A percentile compares a stretch with the other conserved stretches of the same genome.
Conservation (phyloP, 225 moss, liverwort and hornwort species). For the Antitrichia curtipendula region DNA sequence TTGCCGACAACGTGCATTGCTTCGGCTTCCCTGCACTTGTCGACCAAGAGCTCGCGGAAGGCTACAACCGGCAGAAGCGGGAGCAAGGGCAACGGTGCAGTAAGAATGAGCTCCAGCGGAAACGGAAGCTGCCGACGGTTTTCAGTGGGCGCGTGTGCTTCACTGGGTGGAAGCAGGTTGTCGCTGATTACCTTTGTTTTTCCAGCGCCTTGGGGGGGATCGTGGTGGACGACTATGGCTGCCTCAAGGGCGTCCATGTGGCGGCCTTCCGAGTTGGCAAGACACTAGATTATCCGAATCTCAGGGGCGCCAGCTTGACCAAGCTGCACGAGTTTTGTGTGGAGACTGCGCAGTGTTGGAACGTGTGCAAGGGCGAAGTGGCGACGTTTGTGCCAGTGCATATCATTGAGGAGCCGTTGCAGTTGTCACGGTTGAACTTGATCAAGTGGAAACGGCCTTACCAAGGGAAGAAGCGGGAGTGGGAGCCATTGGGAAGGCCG, state of each 20-base stretch:
- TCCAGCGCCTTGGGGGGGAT: conserved; percentile 28
- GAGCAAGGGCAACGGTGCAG: conserved; percentile 13
- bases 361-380: conserved; percentile 17
- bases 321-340: conserved; percentile 21
- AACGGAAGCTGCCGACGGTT: conserved; percentile 17
- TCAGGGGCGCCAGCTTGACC: conserved; percentile 5
- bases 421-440: conserved; percentile 17
- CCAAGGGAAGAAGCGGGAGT: neutral
- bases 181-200: conserved; percentile 37
- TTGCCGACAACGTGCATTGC: conserved; percentile 39
- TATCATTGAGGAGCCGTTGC: conserved; percentile 34
- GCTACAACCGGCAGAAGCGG: conserved; percentile 12
- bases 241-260: conserved; percentile 35
- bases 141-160: conserved; percentile 36
- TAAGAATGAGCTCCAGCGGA: conserved; percentile 19
- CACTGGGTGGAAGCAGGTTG: conserved; percentile 39
- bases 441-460: conserved; percentile 20
- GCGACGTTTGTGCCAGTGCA: conserved; percentile 40
- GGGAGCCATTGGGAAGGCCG: neutral
- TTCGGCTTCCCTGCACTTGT: conserved; percentile 21
- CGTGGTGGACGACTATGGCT: conserved; percentile 33
- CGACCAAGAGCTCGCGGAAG: conserved; percentile 10
- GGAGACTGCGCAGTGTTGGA: conserved; percentile 9
- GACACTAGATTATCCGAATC: neutral
- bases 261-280: conserved; percentile 19